phyloP scores from a whole-genome alignment of 2,329 filamentous ascomycete genomes.

The Neoascochyta sp. region DNA sequence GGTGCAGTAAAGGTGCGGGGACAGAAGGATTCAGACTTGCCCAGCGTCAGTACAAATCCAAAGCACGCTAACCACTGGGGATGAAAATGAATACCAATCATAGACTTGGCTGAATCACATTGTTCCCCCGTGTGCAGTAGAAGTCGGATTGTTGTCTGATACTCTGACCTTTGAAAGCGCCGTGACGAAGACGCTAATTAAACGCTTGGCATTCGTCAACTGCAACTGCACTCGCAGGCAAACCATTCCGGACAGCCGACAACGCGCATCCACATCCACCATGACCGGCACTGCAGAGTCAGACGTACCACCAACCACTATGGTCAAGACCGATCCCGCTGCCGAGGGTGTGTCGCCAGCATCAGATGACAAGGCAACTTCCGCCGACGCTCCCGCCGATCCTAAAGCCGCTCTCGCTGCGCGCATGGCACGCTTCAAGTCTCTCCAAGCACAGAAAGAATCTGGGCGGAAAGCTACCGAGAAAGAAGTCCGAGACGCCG shows the following conservation, averaged over 20 bases:
- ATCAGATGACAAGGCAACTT: constrained; percentile 3
- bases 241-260: neutral
- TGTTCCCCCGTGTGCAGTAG: too few species aligned
- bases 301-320: constrained; percentile 6
- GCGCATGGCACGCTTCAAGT: constrained; percentile 73
- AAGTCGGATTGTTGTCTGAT: too few species aligned
- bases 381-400: constrained; percentile 21
- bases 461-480: constrained; percentile 61
- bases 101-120: too few species aligned
- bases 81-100: too few species aligned
- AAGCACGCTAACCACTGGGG: too few species aligned
- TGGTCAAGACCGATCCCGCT: constrained; percentile 6
- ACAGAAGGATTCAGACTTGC: too few species aligned
- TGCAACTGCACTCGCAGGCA: constrained; percentile 1
- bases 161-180: too few species aligned
- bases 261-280: constrained; percentile 5
- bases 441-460: constrained; percentile 68
- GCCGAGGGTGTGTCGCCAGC: constrained; percentile 4
- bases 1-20: too few species aligned
- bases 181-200: too few species aligned
- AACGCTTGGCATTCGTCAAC: constrained; percentile 8
- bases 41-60: too few species aligned
- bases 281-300: constrained; percentile 19
- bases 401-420: constrained; percentile 34
- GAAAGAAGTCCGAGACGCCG: constrained; percentile 35